These are phyloP conservation scores for Limnanthes douglasii DNA, from an alignment of 345 rosid species.

Conservation along the genomic window DNA sequence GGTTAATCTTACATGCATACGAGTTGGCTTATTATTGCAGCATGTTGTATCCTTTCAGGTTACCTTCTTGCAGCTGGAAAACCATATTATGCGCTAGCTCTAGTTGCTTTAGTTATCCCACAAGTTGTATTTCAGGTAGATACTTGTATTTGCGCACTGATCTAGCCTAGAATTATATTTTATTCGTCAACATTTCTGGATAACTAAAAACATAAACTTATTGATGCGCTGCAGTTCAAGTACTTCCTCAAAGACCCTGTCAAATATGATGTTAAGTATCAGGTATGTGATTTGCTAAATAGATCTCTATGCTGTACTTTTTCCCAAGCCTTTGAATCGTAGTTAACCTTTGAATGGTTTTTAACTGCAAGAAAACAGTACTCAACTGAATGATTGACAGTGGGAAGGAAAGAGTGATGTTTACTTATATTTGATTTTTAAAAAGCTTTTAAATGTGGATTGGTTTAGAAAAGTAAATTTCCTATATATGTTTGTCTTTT, in stretches of 20 bases:
- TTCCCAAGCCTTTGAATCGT: too few relatives aligned
- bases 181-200: conserved; percentile 3
- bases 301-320: too few relatives aligned
- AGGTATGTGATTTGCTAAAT: too few relatives aligned
- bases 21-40: too few relatives aligned
- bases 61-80: conserved; percentile 91
- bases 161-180: neutral
- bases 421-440: neutral
- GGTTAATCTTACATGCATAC: too few relatives aligned
- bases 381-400: neutral
- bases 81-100: conserved; percentile 77
- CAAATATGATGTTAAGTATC: conserved; percentile 90
- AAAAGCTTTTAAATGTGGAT: neutral
- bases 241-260: conserved; percentile 93
- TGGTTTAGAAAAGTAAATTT: neutral
- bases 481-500: conserved; percentile 2
- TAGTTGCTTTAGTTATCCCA: conserved; percentile 59
- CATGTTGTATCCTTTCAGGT: too few relatives aligned
- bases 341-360: too few relatives aligned
- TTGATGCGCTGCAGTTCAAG: conserved; percentile 39
- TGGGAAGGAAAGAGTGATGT: neutral
- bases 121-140: conserved; percentile 86
- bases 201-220: too few relatives aligned
- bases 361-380: too few relatives aligned
- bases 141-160: neutral